phyloP scores from a whole-genome alignment of 1,139 yeast species.

The Debaryomyces psychrophilus region DNA sequence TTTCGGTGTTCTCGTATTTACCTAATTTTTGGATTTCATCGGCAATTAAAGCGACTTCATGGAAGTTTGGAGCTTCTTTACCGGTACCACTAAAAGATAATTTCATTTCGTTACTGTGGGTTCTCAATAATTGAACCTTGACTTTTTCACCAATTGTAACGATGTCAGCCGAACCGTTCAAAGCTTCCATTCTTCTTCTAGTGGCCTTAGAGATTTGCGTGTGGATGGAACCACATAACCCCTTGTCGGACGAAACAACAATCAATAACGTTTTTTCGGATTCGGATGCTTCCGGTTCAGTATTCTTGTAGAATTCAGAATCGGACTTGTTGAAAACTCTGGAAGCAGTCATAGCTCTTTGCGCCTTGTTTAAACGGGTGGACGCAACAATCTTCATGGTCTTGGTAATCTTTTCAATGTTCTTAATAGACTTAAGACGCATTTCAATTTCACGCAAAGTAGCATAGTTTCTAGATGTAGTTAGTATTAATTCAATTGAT shows the following conservation, averaged over 20 bases:
- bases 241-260: slow-evolving; percentile 95
- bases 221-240: slow-evolving; percentile 98
- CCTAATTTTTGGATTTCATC: slow-evolving; percentile 77
- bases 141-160: slow-evolving; percentile 94
- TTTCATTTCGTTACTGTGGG: slow-evolving; percentile 68
- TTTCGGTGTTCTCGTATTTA: slow-evolving; percentile 74
- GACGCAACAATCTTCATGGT: slow-evolving; percentile 99
- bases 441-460: slow-evolving; percentile 98
- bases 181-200: slow-evolving; percentile 61
- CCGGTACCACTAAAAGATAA: slow-evolving; percentile 89
- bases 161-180: slow-evolving; percentile 72
- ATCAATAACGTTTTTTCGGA: slow-evolving; percentile 69
- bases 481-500: slow-evolving; percentile 11
- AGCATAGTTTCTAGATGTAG: slow-evolving; percentile 77
- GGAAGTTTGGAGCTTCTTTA: slow-evolving; percentile 93
- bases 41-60: slow-evolving; percentile 85
- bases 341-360: slow-evolving; percentile 89
- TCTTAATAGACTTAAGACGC: slow-evolving; percentile 97
- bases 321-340: slow-evolving; percentile 85
- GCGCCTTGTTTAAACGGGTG: slow-evolving; percentile 94
- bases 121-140: slow-evolving; percentile 85
- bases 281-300: slow-evolving; percentile 69
- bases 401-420: slow-evolving; percentile 98
- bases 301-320: slow-evolving; percentile 73
- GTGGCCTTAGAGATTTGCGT: slow-evolving; percentile 90